These are phyloP conservation scores for Hermanozyma aechmeae DNA, from an alignment of 805 yeast species.

Conservation along the genomic window DNA sequence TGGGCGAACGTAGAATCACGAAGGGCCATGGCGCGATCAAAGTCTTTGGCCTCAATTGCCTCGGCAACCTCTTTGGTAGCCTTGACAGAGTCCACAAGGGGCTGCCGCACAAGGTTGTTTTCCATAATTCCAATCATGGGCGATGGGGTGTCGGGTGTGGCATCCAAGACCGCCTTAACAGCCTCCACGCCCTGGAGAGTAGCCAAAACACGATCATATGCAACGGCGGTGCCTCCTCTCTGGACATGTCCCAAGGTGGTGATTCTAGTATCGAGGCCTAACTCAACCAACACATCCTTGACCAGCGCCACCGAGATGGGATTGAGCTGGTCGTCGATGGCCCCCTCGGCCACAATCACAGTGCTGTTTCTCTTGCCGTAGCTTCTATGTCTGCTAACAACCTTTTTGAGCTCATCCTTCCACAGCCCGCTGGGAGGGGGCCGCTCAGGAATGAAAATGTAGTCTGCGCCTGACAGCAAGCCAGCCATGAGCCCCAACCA, in stretches of 20 bases:
- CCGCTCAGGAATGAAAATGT: conserved; percentile 86
- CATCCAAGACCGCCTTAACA: conserved; percentile 80
- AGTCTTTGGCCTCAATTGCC: conserved; percentile 73
- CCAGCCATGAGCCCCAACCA: conserved; percentile 99
- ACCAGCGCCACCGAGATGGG: conserved; percentile 79
- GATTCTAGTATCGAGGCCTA: conserved; percentile 90
- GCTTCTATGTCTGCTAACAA: conserved; percentile 69
- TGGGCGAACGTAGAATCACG: conserved; percentile 87
- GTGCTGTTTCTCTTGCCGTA: conserved; percentile 91
- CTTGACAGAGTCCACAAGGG: conserved; percentile 83
- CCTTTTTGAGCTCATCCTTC: conserved; percentile 69
- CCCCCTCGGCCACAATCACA: conserved; percentile 98
- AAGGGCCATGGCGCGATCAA: conserved; percentile 76
- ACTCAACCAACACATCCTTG: conserved; percentile 67
- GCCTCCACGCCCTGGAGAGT: conserved; percentile 98
- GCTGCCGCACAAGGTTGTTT: conserved; percentile 76
- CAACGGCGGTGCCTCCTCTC: conserved; percentile 98
- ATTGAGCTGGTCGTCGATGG: conserved; percentile 69
- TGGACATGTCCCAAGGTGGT: conserved; percentile 97
- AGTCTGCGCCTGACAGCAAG: conserved; percentile 93
- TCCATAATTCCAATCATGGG: conserved; percentile 90
- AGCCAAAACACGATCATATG: conserved; percentile 83
- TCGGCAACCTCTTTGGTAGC: conserved; percentile 84
- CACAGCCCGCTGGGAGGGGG: conserved; percentile 71
- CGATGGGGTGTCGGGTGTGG: conserved; percentile 85